These are phyloP conservation scores for Globisporangium orthogonon DNA, from an alignment of 352 stramenopile species.

Conservation along the genomic window DNA sequence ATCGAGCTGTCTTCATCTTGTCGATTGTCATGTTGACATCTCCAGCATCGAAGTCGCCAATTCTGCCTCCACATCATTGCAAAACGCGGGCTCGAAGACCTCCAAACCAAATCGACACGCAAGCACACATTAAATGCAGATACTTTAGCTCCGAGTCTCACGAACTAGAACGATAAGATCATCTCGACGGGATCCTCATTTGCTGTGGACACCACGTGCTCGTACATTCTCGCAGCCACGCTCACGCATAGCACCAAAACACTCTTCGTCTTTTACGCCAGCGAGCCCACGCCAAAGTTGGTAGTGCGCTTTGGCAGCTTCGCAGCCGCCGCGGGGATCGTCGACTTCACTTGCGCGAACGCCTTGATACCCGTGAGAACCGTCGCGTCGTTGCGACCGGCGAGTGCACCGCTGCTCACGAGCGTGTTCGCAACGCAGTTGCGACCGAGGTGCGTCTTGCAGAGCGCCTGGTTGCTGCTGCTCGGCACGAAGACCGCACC, in stretches of 20 bases:
- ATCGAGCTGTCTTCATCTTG: no score
- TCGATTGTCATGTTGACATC: no score
- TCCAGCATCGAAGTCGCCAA: no score
- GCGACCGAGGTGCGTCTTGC: constrained; percentile 5
- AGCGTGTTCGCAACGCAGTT: constrained; percentile 6
- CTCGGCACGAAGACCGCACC: constrained; percentile 14
- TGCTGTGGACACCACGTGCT: no score
- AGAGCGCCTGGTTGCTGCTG: constrained; percentile 7
- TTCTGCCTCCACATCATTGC: no score
- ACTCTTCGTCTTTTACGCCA: not conserved
- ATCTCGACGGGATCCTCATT: no score
- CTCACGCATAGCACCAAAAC: not conserved
- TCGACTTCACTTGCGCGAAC: constrained; percentile 2
- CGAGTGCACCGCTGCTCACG: constrained; percentile 4
- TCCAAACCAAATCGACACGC: no score
- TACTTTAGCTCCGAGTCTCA: no score
- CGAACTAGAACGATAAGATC: no score
- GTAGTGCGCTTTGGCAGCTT: constrained; percentile 1
- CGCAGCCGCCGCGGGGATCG: not conserved
- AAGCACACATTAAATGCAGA: no score
- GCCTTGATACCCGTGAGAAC: constrained; percentile 5
- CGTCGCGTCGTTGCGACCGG: constrained; percentile 1
- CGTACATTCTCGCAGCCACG: not conserved
- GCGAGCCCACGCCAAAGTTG: constrained; percentile 7
- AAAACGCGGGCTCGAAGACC: no score